phyloP scores from a whole-genome alignment of 345 rosid genomes.

The Durio zibethinus region DNA sequence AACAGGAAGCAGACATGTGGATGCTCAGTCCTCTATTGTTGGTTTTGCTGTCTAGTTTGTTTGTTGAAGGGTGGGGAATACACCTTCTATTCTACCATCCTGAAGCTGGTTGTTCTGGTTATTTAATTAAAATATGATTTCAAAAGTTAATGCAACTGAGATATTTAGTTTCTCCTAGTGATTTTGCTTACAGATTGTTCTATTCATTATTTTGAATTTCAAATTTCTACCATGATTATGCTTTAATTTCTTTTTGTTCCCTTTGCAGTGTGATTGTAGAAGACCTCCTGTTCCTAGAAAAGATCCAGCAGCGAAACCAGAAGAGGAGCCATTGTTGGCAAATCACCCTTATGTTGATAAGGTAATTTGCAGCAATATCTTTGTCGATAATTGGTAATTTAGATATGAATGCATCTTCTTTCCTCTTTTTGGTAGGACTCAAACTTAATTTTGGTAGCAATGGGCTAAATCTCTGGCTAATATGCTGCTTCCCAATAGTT shows the following conservation, averaged over 20 bases:
- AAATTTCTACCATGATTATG: background rate
- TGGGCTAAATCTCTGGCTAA: background rate
- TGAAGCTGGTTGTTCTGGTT: background rate
- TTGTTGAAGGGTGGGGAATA: background rate
- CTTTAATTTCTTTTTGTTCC: background rate
- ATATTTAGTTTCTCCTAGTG: background rate
- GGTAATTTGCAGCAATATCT: conserved; percentile 37
- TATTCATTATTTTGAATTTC: background rate
- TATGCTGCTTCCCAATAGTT: background rate
- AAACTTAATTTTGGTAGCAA: background rate
- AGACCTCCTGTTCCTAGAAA: conserved; percentile 87
- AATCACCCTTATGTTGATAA: conserved; percentile 91
- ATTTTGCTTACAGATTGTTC: background rate
- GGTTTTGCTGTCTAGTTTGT: background rate
- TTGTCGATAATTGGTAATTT: background rate
- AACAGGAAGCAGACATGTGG: background rate
- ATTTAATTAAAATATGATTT: background rate
- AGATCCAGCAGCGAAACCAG: conserved; percentile 70
- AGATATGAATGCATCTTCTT: background rate
- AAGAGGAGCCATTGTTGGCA: conserved; percentile 77
- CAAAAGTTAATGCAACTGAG: background rate
- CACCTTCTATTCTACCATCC: background rate
- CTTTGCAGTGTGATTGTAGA: conserved; percentile 79
- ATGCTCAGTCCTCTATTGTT: background rate
- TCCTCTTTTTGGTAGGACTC: background rate